Evolutionary conservation across 2,329 filamentous ascomycete species (phyloP), one percentile per base, ranked within the genome.

Genomic region (Phialophora verrucosa): DNA sequence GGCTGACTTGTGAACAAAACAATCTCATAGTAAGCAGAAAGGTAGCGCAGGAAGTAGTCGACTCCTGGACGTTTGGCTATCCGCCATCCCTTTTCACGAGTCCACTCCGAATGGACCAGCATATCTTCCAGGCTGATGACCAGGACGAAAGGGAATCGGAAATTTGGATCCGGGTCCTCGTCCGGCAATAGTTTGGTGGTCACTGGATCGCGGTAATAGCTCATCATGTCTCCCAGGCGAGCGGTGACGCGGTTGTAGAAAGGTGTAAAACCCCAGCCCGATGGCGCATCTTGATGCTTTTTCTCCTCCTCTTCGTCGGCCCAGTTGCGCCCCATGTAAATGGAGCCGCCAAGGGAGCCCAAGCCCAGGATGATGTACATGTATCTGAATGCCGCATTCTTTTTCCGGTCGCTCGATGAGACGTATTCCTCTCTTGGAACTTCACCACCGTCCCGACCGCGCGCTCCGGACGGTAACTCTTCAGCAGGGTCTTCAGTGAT

Each of bases 21-120:
- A 62, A 99, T 84, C 79, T 99, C 95, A 77, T 97, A 99, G 84
- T 99, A 98, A 79, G 97, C 93, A 80, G 91, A 94, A 57, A 99
- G 86, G 78, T 99, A 99, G 75, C 92, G 91, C 70, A 99, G 82
- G 82, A 99, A 99, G 82, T 99, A 99, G 81, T 99, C 95, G 68
- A 96, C 87, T 54, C 95, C 95, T 42, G 95, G 95, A 58, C 95
- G 88, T 83, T 99, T 99, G 31, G 95, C 95, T 68, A 96, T 86
- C 72, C 94, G 88, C 93, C 95, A 99, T 66, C 95, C 95, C 76
- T 97, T 91, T 77, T 98, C 92, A 64, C 94, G 88, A 27, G 88
- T 87, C 95, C 95, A 99, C 77, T 97, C 92, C 75, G 91, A 96
- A 81, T 97, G 94, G 32, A 99, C 88, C 62, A 99, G 85, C 74